These are phyloP conservation scores for Phytophthora crassamura DNA, from an alignment of 352 stramenopile species.

Conservation along the genomic window DNA sequence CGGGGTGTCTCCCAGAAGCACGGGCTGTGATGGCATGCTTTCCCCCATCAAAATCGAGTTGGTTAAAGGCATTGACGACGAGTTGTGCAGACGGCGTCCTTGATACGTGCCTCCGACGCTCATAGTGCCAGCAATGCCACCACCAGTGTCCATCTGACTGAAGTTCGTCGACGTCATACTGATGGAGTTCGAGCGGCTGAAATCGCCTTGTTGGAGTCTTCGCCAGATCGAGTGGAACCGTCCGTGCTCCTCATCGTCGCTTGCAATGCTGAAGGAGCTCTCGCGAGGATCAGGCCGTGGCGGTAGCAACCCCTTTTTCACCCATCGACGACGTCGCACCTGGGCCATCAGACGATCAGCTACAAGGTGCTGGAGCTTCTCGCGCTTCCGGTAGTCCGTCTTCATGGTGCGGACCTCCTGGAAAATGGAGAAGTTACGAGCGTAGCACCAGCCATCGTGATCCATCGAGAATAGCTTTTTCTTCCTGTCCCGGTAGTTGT, in stretches of 20 bases:
- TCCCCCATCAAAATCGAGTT: slow-evolving; percentile 47
- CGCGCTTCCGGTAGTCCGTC: slow-evolving; percentile 78
- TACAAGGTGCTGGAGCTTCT: slow-evolving; percentile 88
- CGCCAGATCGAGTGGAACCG: slow-evolving; percentile 76
- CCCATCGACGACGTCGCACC: slow-evolving; percentile 81
- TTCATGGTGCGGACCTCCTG: slow-evolving; percentile 84
- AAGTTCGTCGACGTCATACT: slow-evolving; percentile 50
- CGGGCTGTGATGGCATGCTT: slow-evolving; percentile 39
- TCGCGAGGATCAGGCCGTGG: slow-evolving; percentile 43
- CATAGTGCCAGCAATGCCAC: slow-evolving; percentile 30
- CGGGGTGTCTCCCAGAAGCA: slow-evolving; percentile 46
- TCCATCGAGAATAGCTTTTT: slow-evolving; percentile 89
- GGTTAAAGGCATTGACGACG: slow-evolving; percentile 43
- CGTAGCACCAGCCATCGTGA: slow-evolving; percentile 88
- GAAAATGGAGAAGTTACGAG: slow-evolving; percentile 89
- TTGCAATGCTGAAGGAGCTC: slow-evolving; percentile 62
- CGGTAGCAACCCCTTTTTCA: slow-evolving; percentile 65
- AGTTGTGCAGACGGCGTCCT: slow-evolving; percentile 35
- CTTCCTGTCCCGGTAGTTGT: slow-evolving; percentile 79
- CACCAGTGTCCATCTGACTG: slow-evolving; percentile 41
- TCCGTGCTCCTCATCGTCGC: slow-evolving; percentile 73
- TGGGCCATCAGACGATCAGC: slow-evolving; percentile 85
- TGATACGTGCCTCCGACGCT: slow-evolving; percentile 30
- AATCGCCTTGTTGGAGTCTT: slow-evolving; percentile 66
- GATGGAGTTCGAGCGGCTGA: slow-evolving; percentile 77